Conservation (phyloP, 2,329 filamentous ascomycete genomes). For the Aspergillus intermedius region DNA sequence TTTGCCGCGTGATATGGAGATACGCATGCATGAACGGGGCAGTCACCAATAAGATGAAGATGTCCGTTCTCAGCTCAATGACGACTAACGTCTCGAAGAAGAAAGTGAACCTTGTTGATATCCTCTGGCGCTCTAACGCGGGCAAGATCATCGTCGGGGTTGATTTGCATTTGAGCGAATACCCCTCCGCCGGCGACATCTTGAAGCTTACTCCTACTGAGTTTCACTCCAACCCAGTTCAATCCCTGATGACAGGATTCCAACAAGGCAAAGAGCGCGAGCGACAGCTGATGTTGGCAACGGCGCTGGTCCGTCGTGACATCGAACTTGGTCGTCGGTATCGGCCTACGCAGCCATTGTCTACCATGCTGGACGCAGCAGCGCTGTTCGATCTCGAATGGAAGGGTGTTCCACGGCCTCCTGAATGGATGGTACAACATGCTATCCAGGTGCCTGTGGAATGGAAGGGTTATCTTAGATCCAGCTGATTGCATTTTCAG, state of each 20-base stretch:
- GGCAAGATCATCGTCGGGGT: conserved; percentile 32
- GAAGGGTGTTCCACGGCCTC: conserved; percentile 17
- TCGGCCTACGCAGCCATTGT: conserved; percentile 17
- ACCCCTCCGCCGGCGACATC: conserved; percentile 7
- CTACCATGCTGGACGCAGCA: conserved; percentile 32
- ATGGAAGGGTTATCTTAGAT: not conserved
- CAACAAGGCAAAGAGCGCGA: conserved; percentile 16
- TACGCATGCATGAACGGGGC: conserved; percentile 38
- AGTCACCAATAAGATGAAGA: conserved; percentile 29
- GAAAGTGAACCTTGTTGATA: conserved; percentile 7
- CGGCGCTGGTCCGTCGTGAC: conserved; percentile 23
- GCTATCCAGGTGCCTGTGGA: conserved; percentile 26
- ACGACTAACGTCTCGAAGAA: conserved; percentile 14
- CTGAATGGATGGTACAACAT: conserved; percentile 27
- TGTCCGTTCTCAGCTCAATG: conserved; percentile 26
- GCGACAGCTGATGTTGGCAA: conserved; percentile 22
- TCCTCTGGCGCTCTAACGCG: conserved; percentile 18
- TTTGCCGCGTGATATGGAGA: conserved; percentile 42
- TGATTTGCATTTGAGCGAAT: conserved; percentile 12
- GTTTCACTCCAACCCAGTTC: conserved; percentile 20
- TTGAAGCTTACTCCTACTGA: conserved; percentile 18
- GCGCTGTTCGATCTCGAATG: conserved; percentile 27
- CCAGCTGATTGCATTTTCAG: not conserved
- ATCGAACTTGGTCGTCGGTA: conserved; percentile 18
- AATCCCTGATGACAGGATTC: conserved; percentile 16